A percentile compares a stretch with the other conserved stretches of the same genome.
These are phyloP conservation scores for Papiliotrema terrestris DNA, from an alignment of 1,284 basidiomycete genomes.

Conservation along the genomic window DNA sequence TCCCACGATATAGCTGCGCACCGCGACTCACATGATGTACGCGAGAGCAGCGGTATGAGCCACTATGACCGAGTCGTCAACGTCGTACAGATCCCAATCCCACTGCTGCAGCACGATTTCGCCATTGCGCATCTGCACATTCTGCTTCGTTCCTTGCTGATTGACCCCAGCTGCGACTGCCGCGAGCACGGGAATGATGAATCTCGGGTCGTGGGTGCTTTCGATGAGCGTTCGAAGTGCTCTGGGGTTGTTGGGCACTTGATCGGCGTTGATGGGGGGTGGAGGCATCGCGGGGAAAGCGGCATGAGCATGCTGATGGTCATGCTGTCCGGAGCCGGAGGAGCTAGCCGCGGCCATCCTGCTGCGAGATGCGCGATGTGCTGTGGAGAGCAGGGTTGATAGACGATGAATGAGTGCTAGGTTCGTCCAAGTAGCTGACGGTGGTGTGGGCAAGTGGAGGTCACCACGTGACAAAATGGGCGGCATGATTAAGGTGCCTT, in stretches of 20 bases:
- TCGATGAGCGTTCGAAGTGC: not conserved
- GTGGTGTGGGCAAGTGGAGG: not conserved
- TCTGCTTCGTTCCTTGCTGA: constrained; percentile 1
- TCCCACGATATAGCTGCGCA: not conserved
- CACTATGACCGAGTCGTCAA: constrained; percentile 15
- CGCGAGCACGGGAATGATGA: not conserved
- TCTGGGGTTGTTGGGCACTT: not conserved
- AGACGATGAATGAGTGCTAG: not conserved
- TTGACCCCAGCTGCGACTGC: constrained; percentile 1
- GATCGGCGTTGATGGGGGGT: not conserved
- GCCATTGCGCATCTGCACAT: constrained; percentile 11
- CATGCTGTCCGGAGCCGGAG: not conserved
- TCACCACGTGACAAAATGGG: not conserved
- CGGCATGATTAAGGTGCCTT: not conserved
- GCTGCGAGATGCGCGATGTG: not conserved
- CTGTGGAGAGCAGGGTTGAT: not conserved
- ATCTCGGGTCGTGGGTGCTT: not conserved
- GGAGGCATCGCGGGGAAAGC: not conserved
- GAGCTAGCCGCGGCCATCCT: not conserved
- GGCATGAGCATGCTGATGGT: not conserved
- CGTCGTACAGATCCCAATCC: constrained; percentile 10
- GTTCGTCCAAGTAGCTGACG: not conserved
- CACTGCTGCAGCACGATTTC: constrained; percentile 17
- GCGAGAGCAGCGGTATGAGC: constrained; percentile 22
- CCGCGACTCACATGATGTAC: constrained; percentile 30